Conservation (phyloP, 1,139 yeast species). For the Maudiozyma humilis region DNA sequence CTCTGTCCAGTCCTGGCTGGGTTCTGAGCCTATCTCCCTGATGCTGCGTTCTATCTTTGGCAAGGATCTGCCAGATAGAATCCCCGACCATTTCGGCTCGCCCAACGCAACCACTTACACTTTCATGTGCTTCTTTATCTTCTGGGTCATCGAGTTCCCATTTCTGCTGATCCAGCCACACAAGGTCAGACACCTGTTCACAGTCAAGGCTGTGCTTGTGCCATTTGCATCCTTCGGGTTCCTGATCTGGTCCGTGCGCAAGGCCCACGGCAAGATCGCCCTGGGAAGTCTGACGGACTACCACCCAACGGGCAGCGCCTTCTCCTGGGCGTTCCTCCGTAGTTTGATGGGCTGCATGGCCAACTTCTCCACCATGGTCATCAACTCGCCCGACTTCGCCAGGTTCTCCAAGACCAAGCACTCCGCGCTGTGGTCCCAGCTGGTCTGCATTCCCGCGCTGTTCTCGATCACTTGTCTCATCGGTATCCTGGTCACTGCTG, state of each 20-base stretch:
- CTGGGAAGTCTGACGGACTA: slow-evolving; percentile 22
- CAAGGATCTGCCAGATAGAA: slow-evolving; percentile 42
- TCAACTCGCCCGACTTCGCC: slow-evolving; percentile 85
- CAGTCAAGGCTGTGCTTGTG: slow-evolving; percentile 65
- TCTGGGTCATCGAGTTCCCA: slow-evolving; percentile 71
- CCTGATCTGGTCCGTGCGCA: slow-evolving; percentile 69
- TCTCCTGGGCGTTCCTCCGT: slow-evolving; percentile 69
- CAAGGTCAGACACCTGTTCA: slow-evolving; percentile 69
- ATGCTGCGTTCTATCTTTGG: slow-evolving; percentile 66
- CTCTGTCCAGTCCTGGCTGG: slow-evolving; percentile 74
- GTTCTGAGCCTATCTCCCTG: slow-evolving; percentile 71
- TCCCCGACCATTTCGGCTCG: slow-evolving; percentile 44
- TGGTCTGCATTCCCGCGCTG: slow-evolving; percentile 62
- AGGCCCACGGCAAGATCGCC: slow-evolving; percentile 31
- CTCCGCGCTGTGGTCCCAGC: slow-evolving; percentile 46
- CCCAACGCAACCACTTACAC: slow-evolving; percentile 57
- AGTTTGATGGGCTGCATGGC: slow-evolving; percentile 76
- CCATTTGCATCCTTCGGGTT: slow-evolving; percentile 78
- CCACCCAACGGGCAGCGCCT: slow-evolving; percentile 22
- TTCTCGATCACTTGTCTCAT: slow-evolving; percentile 76
- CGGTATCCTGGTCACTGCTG: slow-evolving; percentile 81
- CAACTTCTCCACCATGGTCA: slow-evolving; percentile 77
- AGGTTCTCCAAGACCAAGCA: slow-evolving; percentile 59
- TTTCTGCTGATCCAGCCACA: slow-evolving; percentile 78
- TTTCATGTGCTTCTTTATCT: slow-evolving; percentile 66